These are phyloP conservation scores for Hyphodiscus sp. DNA, from an alignment of 2,329 filamentous ascomycete species.

Conservation along the genomic window DNA sequence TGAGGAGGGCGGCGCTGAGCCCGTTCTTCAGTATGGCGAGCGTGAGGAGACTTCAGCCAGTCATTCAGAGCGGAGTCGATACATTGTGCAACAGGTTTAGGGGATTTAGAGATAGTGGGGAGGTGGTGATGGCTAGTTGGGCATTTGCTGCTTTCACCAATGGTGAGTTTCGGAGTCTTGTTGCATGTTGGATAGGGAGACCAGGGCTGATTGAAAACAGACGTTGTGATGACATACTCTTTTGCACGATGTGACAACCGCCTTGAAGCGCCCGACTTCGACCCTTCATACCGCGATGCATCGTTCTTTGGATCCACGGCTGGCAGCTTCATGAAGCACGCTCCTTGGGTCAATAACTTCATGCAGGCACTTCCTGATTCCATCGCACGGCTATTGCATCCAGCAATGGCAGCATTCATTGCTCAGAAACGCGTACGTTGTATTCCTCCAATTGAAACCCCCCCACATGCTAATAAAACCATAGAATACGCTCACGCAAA, in stretches of 20 bases:
- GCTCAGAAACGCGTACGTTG: too few relatives aligned
- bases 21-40: slow-evolving; percentile 18
- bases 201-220: too few relatives aligned
- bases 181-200: too few relatives aligned
- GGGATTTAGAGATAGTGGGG: slow-evolving; percentile 4
- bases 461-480: too few relatives aligned
- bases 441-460: too few relatives aligned
- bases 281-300: slow-evolving; percentile 16
- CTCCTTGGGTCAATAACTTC: too few relatives aligned
- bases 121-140: slow-evolving; percentile 2
- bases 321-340: too few relatives aligned
- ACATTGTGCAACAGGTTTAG: slow-evolving; percentile 4
- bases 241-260: slow-evolving; percentile 17
- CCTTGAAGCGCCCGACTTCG: slow-evolving; percentile 14
- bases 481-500: too few relatives aligned
- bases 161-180: slow-evolving; percentile 3
- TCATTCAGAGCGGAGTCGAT: slow-evolving; percentile 15
- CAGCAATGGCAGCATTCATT: too few relatives aligned
- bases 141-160: slow-evolving; percentile 7
- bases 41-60: slow-evolving; percentile 12
- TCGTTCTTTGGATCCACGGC: too few relatives aligned
- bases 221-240: slow-evolving; percentile 25
- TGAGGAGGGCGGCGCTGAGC: slow-evolving; percentile 15
- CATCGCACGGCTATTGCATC: too few relatives aligned
- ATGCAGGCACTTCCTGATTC: too few relatives aligned